Percentiles rank a stretch among this genome's conserved stretches.
Evolutionary conservation across 305 asterid genomes (phyloP).

Genomic region (Plantago coronopus): DNA sequence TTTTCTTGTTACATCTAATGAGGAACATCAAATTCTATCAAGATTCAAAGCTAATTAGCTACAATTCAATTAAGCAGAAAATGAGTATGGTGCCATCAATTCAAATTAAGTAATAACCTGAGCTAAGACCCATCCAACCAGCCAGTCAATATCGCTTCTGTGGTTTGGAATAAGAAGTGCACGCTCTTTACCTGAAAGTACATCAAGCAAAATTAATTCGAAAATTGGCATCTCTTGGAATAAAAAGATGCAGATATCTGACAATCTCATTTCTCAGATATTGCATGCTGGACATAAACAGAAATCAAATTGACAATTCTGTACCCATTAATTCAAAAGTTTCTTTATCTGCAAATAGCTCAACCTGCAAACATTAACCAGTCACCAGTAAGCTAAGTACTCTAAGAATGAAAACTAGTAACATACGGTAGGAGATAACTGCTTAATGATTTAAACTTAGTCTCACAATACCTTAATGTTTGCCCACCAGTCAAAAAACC

Average conservation of each 20-base stretch:
- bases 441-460: background rate
- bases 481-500: constrained; percentile 99
- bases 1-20: background rate
- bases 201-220: constrained; percentile 9
- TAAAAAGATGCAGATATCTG: background rate
- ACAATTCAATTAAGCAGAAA: constrained; percentile 7
- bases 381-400: constrained; percentile 23
- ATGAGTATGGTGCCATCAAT: constrained; percentile 9
- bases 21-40: constrained; percentile 6
- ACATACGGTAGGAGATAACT: background rate
- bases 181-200: constrained; percentile 64
- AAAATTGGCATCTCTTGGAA: background rate
- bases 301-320: constrained; percentile 20
- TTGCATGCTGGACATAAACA: constrained; percentile 3
- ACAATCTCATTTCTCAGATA: constrained; percentile 10
- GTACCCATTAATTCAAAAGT: constrained; percentile 61
- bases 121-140: constrained; percentile 78
- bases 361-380: constrained; percentile 47
- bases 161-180: constrained; percentile 72
- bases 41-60: constrained; percentile 10
- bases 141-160: constrained; percentile 80
- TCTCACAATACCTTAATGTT: constrained; percentile 55
- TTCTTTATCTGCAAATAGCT: constrained; percentile 55
- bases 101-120: constrained; percentile 44
- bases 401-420: constrained; percentile 4